Evolutionary conservation across 2,329 filamentous ascomycete genomes (phyloP), one percentile per base, ranked within the genome.

Genomic region (Scytalidium lignicola): DNA sequence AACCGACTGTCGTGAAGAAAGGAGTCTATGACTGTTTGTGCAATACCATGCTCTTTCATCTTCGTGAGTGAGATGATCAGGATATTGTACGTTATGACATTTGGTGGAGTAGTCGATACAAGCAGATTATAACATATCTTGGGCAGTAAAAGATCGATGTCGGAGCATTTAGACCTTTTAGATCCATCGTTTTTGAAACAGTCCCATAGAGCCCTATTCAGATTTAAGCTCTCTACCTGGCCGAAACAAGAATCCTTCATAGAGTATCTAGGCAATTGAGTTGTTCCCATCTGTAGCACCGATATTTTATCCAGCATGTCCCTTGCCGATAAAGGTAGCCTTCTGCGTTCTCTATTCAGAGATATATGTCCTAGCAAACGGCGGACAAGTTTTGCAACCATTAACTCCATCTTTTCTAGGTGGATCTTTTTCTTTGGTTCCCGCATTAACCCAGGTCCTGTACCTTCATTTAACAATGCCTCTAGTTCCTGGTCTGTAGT

Each of bases 71-170:
- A 78, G n/a, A 78, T 64, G 2, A 92, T 75, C 21, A 93, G 73
- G 12, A 76, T 75, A 60, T 90, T 90, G 69, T 83, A 89, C 3
- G 83, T 89, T 55, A 82, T 74, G 29, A 87, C 75, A 53, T 80
- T 80, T 0, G 87, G 85, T 0, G 82, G 78, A 17, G 79, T 71
- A 2, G 74, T 64, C 2, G 80, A 82, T 3, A 80, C 69, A 15
- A 89, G 73, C 2, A 93, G 68, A 60, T 88, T 89, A 65, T 84
- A 83, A 51, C 72, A 76, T 17, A 80, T 66, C 48, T 71, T 69
- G 10, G 62, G 55, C 37, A 67, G 43, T 44, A 62, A 56, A 10
- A 61, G 44, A 43, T 62, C 55, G 7, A 62, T 47, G 45, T 55
- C 54, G 3, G 49, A 19, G 21, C 28, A 20, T 19, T 43, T 39